Percentiles rank a stretch among this genome's conserved stretches.
These are phyloP conservation scores for Priceomyces medius DNA, from an alignment of 805 yeast species.

Conservation along the genomic window DNA sequence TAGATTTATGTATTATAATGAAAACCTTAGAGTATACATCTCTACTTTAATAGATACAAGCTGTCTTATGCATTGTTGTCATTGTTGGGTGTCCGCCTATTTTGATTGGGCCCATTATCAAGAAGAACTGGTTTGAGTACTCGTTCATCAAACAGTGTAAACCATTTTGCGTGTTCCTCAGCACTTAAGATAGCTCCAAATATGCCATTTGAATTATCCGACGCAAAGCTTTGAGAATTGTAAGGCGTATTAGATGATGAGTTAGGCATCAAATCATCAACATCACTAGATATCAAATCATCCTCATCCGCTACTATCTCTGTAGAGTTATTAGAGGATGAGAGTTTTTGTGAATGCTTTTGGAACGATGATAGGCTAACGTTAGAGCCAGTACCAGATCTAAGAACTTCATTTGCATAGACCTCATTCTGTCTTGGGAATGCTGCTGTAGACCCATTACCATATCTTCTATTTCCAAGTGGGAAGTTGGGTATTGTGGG, in stretches of 20 bases:
- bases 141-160: slow-evolving; percentile 88
- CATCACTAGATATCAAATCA: slow-evolving; percentile 28
- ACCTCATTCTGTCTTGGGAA: slow-evolving; percentile 5
- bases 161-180: slow-evolving; percentile 87
- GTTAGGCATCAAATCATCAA: slow-evolving; percentile 28
- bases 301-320: slow-evolving; percentile 23
- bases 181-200: slow-evolving; percentile 45
- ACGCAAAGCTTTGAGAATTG: not conserved
- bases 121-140: slow-evolving; percentile 88
- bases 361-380: slow-evolving; percentile 23
- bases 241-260: slow-evolving; percentile 1
- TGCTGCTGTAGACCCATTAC: slow-evolving; percentile 8
- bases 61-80: slow-evolving; percentile 1
- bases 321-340: slow-evolving; percentile 14
- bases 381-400: slow-evolving; percentile 32
- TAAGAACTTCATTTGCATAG: slow-evolving; percentile 19
- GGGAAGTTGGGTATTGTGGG: slow-evolving; percentile 7
- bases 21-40: not conserved
- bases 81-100: slow-evolving; percentile 10
- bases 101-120: slow-evolving; percentile 48
- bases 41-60: not conserved
- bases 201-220: slow-evolving; percentile 24
- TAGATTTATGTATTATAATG: slow-evolving; percentile 1
- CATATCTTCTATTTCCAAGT: slow-evolving; percentile 19
- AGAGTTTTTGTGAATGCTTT: not conserved